Evolutionary conservation across 352 stramenopile genomes (phyloP).

Genomic region (Globisporangium orthogonon): DNA sequence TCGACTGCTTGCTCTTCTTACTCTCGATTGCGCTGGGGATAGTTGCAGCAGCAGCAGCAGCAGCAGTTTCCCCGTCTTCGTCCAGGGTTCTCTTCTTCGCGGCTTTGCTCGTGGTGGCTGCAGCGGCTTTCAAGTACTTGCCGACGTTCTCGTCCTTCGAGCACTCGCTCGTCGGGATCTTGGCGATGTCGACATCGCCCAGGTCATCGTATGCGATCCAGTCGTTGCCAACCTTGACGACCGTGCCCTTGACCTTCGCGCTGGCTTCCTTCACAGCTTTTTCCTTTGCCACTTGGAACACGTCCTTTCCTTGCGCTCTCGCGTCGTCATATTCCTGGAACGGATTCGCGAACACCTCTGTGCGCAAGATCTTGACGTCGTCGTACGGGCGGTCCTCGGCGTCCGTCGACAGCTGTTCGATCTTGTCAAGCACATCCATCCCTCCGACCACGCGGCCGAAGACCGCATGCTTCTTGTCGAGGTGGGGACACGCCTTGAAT

Average conservation of each 20-base stretch:
- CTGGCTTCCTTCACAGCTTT: constrained; percentile 41
- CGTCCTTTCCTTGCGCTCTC: constrained; percentile 43
- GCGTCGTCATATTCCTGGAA: constrained; percentile 84
- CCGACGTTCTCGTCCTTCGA: constrained; percentile 48
- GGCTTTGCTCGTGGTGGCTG: neutral
- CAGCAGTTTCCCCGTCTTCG: constrained; percentile 3
- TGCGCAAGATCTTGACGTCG: constrained; percentile 72
- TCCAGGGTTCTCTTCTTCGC: constrained; percentile 21
- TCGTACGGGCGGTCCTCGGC: constrained; percentile 79
- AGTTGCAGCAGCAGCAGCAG: neutral
- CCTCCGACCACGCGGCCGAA: constrained; percentile 95
- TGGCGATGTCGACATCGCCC: constrained; percentile 43
- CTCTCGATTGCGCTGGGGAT: constrained; percentile 56
- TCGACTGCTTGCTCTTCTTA: constrained; percentile 62
- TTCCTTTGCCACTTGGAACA: constrained; percentile 45
- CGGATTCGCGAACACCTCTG: constrained; percentile 86
- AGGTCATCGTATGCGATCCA: constrained; percentile 79
- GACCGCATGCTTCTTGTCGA: constrained; percentile 98
- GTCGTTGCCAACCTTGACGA: constrained; percentile 72
- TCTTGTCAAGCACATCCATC: constrained; percentile 71
- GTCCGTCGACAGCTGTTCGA: constrained; percentile 74
- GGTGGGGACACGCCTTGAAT: constrained; percentile 91
- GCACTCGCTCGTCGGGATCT: constrained; percentile 32
- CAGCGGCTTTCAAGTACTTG: constrained; percentile 52
- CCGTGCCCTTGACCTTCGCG: constrained; percentile 48